Evolutionary conservation across 148 eudicot genomes (phyloP).

Genomic region (Diospyros kaki): DNA sequence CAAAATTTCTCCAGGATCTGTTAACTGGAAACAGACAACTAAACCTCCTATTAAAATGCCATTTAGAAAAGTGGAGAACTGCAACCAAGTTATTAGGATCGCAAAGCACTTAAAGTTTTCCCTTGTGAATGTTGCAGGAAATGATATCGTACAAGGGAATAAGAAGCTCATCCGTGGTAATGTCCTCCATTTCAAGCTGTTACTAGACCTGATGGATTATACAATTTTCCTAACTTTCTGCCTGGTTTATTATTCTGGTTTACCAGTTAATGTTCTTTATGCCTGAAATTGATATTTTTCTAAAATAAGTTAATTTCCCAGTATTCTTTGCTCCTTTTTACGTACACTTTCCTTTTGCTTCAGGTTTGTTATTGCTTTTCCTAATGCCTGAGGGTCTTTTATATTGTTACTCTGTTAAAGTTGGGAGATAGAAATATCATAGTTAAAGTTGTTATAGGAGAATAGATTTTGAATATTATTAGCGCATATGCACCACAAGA

Average conservation of each 20-base stretch:
- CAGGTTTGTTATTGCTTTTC: background rate
- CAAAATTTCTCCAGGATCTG: conserved; percentile 86
- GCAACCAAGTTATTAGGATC: conserved; percentile 80
- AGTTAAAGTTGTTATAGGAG: too few relatives aligned
- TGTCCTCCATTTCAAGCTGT: background rate
- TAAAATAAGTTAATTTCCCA: background rate
- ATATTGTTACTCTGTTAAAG: too few relatives aligned
- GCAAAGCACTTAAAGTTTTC: conserved; percentile 73
- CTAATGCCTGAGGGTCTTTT: background rate
- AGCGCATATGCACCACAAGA: too few relatives aligned
- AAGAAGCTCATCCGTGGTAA: conserved; percentile 85
- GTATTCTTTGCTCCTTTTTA: too few relatives aligned
- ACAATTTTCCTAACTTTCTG: background rate
- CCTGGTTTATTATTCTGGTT: background rate
- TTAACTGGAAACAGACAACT: conserved; percentile 87
- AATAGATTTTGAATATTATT: too few relatives aligned
- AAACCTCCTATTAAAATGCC: conserved; percentile 97
- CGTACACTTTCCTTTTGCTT: too few relatives aligned
- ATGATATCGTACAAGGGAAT: conserved; percentile 89
- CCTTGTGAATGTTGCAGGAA: conserved; percentile 80
- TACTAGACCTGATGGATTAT: background rate
- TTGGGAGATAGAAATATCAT: too few relatives aligned
- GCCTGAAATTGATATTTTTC: background rate
- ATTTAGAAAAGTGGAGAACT: conserved; percentile 92
- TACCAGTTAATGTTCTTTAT: background rate